These are phyloP conservation scores for Trichopus zeylanicus DNA, from an alignment of 116 monocot species.

Conservation along the genomic window DNA sequence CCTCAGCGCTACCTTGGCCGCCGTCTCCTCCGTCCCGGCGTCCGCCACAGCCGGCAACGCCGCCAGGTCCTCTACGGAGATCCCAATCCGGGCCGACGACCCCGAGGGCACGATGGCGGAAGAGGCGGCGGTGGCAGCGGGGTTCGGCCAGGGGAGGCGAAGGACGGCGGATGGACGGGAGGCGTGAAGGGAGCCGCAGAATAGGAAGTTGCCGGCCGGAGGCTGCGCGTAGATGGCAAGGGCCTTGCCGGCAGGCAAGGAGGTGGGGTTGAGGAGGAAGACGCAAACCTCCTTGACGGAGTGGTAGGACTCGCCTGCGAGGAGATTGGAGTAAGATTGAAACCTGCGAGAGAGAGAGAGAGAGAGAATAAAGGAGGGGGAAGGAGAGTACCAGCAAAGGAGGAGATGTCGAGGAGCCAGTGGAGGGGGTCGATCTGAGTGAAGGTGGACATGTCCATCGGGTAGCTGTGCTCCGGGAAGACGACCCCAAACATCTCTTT, in stretches of 20 bases:
- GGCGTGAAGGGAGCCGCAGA: slow-evolving; percentile 55
- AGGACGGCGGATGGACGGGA: slow-evolving; percentile 75
- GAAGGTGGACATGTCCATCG: slow-evolving; percentile 68
- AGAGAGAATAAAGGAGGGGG: slow-evolving; percentile 32
- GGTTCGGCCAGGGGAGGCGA: slow-evolving; percentile 74
- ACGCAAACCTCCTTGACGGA: slow-evolving; percentile 51
- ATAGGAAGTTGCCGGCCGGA: slow-evolving; percentile 48
- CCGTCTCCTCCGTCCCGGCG: slow-evolving; percentile 42
- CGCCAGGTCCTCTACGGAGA: slow-evolving; percentile 68
- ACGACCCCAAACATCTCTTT: slow-evolving; percentile 76
- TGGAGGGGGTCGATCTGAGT: slow-evolving; percentile 76
- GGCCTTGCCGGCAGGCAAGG: slow-evolving; percentile 64
- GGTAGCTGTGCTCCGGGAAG: slow-evolving; percentile 77
- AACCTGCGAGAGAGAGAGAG: slow-evolving; percentile 2
- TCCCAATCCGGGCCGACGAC: slow-evolving; percentile 49
- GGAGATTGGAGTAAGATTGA: not conserved
- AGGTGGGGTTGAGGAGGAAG: slow-evolving; percentile 45
- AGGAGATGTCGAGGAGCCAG: slow-evolving; percentile 63
- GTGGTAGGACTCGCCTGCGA: slow-evolving; percentile 32
- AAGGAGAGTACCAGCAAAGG: slow-evolving; percentile 28
- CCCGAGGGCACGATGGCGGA: slow-evolving; percentile 4
- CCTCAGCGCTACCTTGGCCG: slow-evolving; percentile 52
- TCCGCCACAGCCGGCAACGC: slow-evolving; percentile 59
- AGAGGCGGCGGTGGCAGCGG: slow-evolving; percentile 17
- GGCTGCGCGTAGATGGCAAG: slow-evolving; percentile 74